These are phyloP conservation scores for Potentilla sterilis DNA, from an alignment of 306 rosid genomes.

Conservation along the genomic window DNA sequence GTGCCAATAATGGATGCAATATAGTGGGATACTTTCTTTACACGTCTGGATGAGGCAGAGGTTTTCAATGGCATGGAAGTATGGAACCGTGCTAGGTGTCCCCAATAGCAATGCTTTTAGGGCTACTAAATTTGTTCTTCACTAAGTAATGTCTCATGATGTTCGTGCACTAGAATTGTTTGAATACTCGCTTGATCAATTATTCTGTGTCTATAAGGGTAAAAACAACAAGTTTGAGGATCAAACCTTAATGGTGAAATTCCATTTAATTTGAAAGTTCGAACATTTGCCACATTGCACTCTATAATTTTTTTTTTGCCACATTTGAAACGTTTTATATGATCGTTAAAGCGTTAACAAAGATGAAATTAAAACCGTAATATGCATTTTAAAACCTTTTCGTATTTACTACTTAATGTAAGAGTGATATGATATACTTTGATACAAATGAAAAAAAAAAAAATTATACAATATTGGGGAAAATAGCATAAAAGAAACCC, in stretches of 20 bases:
- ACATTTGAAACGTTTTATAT: too few species aligned
- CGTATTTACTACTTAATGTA: too few species aligned
- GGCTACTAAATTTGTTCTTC: background rate
- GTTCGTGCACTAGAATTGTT: background rate
- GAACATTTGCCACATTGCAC: background rate
- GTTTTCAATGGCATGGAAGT: slow-evolving; percentile 39
- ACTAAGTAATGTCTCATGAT: background rate
- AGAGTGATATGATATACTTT: too few species aligned
- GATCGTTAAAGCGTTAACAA: too few species aligned
- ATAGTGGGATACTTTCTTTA: slow-evolving; percentile 59
- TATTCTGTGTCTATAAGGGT: background rate
- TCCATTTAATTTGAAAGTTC: too few species aligned
- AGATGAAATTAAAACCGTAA: too few species aligned
- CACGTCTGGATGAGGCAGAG: slow-evolving; percentile 49
- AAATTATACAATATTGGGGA: too few species aligned
- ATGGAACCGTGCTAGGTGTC: slow-evolving; percentile 52
- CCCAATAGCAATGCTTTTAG: slow-evolving; percentile 30
- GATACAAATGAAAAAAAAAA: too few species aligned
- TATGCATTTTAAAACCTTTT: too few species aligned
- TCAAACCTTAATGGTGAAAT: background rate
- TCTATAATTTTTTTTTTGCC: too few species aligned
- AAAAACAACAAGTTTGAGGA: background rate
- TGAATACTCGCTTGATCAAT: background rate
- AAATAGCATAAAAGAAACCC: background rate
- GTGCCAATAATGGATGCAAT: slow-evolving; percentile 46